Evolutionary conservation across 257 asterid species (phyloP).

Genomic region (Capsicum baccatum): DNA sequence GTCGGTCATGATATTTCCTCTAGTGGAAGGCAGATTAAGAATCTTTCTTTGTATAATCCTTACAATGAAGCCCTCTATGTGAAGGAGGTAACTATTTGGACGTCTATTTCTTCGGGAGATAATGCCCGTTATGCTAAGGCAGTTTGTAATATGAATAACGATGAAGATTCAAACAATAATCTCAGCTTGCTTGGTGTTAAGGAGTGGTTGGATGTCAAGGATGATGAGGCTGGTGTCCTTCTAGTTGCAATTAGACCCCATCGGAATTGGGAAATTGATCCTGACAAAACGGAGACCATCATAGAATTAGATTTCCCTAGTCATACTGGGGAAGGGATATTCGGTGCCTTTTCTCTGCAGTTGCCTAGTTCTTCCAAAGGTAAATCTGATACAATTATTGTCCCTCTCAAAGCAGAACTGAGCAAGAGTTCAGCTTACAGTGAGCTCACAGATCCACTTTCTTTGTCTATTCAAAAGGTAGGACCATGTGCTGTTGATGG

Average conservation of each 20-base stretch:
- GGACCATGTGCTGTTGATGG: slow-evolving; percentile 51
- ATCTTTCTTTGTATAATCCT: slow-evolving; percentile 79
- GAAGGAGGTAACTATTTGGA: slow-evolving; percentile 77
- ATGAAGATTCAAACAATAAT: slow-evolving; percentile 42
- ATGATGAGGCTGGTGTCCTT: slow-evolving; percentile 50
- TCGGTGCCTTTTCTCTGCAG: slow-evolving; percentile 66
- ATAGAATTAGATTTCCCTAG: slow-evolving; percentile 70
- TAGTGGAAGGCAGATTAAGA: slow-evolving; percentile 72
- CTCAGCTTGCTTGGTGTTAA: slow-evolving; percentile 35
- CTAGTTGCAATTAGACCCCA: slow-evolving; percentile 66
- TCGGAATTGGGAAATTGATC: slow-evolving; percentile 72
- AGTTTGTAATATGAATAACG: slow-evolving; percentile 45
- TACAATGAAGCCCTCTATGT: slow-evolving; percentile 70
- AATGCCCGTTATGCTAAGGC: slow-evolving; percentile 50
- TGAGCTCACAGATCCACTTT: slow-evolving; percentile 39
- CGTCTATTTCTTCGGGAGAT: slow-evolving; percentile 65
- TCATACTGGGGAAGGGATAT: slow-evolving; percentile 56
- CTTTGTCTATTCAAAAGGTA: slow-evolving; percentile 53
- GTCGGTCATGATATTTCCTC: slow-evolving; percentile 58
- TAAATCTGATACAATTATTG: slow-evolving; percentile 57
- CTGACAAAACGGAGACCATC: slow-evolving; percentile 58
- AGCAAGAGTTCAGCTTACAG: slow-evolving; percentile 39
- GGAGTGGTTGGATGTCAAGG: slow-evolving; percentile 59
- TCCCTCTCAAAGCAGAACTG: slow-evolving; percentile 80
- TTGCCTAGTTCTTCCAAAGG: slow-evolving; percentile 60